phyloP scores from a whole-genome alignment of 2,329 filamentous ascomycete genomes.

The Talaromyces amestolkiae region DNA sequence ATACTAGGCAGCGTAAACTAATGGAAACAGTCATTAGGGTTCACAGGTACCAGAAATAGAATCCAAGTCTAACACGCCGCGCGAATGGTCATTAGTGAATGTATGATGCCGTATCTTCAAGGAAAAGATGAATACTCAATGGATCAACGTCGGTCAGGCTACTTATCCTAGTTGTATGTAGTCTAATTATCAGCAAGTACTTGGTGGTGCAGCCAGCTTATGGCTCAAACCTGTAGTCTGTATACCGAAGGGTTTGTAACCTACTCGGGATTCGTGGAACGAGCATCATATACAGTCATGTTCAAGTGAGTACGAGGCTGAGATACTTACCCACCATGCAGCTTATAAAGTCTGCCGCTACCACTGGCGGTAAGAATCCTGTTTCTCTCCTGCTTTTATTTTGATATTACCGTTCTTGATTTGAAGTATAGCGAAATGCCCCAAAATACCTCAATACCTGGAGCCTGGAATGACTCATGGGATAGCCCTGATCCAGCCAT shows the following conservation, averaged over 20 bases:
- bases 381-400: not conserved
- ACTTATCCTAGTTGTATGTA: not conserved
- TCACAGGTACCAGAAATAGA: not conserved
- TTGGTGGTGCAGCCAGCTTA: not conserved
- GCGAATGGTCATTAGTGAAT: not conserved
- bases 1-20: not conserved
- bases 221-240: not conserved
- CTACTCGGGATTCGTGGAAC: not conserved
- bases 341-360: not conserved
- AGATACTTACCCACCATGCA: not conserved
- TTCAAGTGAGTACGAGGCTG: not conserved
- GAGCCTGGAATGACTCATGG: not conserved
- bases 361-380: not conserved
- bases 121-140: not conserved
- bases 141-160: not conserved
- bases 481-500: not conserved
- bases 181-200: not conserved
- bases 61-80: not conserved
- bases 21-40: not conserved
- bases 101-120: not conserved
- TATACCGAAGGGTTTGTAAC: not conserved
- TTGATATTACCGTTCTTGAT: not conserved
- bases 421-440: not conserved
- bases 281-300: not conserved
- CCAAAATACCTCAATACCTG: not conserved